phyloP scores from a whole-genome alignment of 371 early-diverging fungal genomes.

The Lichtheimia hyalospora region DNA sequence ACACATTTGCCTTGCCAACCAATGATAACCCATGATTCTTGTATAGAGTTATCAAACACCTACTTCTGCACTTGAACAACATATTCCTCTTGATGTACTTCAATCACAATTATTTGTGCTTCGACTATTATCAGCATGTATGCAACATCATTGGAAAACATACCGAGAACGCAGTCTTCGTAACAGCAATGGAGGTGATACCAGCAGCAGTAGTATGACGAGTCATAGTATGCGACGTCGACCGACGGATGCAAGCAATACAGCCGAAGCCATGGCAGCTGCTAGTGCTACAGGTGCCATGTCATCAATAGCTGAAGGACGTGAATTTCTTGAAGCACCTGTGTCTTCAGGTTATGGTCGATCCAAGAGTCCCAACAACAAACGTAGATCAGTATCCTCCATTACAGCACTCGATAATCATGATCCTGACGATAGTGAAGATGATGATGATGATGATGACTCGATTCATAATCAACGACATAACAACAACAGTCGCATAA shows the following conservation, averaged over 20 bases:
- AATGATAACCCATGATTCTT: too few species aligned
- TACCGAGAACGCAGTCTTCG: constrained; percentile 34
- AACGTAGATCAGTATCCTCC: neutral
- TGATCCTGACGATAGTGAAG: neutral
- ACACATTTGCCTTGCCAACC: neutral
- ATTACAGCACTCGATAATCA: neutral
- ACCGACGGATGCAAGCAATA: constrained; percentile 6
- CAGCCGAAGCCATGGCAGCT: constrained; percentile 10
- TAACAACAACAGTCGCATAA: neutral
- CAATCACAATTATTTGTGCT: constrained; percentile 80
- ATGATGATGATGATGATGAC: neutral
- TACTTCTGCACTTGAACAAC: constrained; percentile 38
- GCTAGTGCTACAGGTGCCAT: constrained; percentile 16
- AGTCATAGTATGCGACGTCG: constrained; percentile 15
- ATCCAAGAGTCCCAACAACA: neutral
- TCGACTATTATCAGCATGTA: constrained; percentile 70
- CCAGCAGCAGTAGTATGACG: too few species aligned
- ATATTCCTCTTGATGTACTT: constrained; percentile 61
- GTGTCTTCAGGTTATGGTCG: neutral
- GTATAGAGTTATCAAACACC: constrained; percentile 13
- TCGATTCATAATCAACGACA: neutral
- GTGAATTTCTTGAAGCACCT: constrained; percentile 9
- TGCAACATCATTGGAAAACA: constrained; percentile 71
- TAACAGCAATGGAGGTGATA: too few species aligned
- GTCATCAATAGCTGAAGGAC: constrained; percentile 6